These are phyloP conservation scores for Monilinia polystroma DNA, from an alignment of 2,329 filamentous ascomycete genomes.

Conservation along the genomic window DNA sequence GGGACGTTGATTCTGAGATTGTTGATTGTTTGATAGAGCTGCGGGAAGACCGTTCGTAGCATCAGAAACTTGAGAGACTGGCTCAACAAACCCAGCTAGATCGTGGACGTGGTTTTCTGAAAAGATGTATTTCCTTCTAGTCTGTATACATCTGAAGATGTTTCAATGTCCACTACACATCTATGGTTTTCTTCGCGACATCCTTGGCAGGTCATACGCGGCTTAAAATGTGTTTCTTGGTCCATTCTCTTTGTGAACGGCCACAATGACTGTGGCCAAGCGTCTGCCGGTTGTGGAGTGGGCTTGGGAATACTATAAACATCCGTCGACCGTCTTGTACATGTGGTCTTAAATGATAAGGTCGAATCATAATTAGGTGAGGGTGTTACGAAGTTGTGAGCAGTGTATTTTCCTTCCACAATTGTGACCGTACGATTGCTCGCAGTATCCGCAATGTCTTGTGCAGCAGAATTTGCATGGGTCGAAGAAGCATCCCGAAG, in stretches of 20 bases:
- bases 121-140: neutral
- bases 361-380: neutral
- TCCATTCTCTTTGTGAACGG: no score
- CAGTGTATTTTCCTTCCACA: neutral
- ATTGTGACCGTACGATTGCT: conserved; percentile 24
- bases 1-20: no score
- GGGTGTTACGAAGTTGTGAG: no score
- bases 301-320: neutral
- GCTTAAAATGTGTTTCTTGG: neutral
- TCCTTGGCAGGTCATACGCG: neutral
- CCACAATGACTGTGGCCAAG: neutral
- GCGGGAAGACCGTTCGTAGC: no score
- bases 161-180: no score
- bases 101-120: neutral
- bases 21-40: no score
- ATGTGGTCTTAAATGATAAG: neutral
- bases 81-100: no score
- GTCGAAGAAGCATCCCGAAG: conserved; percentile 28
- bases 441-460: conserved; percentile 28
- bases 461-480: conserved; percentile 10
- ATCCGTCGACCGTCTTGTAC: neutral
- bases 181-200: neutral
- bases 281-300: neutral
- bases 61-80: no score
- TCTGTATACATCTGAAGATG: neutral